Percentiles rank a stretch among this genome's conserved stretches.
Conservation (phyloP, 2,329 filamentous ascomycete species). For the Nigrospora oryzae region DNA sequence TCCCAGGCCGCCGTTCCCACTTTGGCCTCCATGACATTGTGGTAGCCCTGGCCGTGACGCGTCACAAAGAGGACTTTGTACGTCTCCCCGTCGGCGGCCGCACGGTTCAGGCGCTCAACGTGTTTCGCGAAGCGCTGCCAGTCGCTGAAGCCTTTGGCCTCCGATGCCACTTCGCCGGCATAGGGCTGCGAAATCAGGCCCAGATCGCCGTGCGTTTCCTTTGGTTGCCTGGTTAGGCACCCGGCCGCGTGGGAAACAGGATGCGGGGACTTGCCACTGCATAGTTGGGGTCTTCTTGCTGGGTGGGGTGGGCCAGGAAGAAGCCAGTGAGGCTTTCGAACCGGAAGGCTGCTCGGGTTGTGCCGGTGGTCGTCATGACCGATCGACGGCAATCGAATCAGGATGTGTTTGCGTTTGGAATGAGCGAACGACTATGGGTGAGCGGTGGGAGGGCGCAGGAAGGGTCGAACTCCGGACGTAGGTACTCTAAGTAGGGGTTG, state of each 20-base stretch:
- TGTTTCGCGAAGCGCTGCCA: conserved; percentile 3
- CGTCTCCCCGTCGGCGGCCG: conserved; percentile 1
- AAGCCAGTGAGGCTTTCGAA: conserved; percentile 1
- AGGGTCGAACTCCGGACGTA: too few species aligned
- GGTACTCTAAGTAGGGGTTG: too few species aligned
- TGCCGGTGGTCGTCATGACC: not conserved
- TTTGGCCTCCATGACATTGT: conserved; percentile 4
- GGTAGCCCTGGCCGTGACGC: conserved; percentile 4
- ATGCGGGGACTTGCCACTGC: not conserved
- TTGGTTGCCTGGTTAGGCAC: not conserved
- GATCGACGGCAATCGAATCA: too few species aligned
- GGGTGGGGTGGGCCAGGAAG: not conserved
- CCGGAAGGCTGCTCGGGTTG: not conserved
- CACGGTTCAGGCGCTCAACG: conserved; percentile 2
- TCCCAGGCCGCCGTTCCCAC: conserved; percentile 5
- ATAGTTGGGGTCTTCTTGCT: not conserved
- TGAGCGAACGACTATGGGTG: not conserved
- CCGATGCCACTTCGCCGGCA: not conserved
- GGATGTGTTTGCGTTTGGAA: not conserved
- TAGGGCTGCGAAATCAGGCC: not conserved
- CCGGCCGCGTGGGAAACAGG: not conserved
- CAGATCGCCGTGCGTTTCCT: not conserved
- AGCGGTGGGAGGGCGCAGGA: not conserved
- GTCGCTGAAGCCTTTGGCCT: not conserved
- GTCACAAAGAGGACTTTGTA: conserved; percentile 6